Conservation (phyloP, 345 rosid species). For the Gossypium raimondii region DNA sequence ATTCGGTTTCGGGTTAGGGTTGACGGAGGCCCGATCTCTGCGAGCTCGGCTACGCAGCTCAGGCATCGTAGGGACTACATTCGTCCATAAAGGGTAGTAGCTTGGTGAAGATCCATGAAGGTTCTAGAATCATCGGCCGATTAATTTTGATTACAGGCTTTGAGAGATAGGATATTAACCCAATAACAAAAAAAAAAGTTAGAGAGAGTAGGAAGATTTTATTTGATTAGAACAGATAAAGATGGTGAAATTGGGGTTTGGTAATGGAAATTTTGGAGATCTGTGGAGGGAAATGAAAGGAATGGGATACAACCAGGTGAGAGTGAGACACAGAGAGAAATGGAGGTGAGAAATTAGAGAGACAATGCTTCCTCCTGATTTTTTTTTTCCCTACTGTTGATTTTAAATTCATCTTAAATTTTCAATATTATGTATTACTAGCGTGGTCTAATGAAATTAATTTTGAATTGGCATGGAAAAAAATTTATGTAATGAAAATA, state of each 20-base stretch:
- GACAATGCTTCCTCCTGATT: not conserved
- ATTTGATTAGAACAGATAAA: too few relatives aligned
- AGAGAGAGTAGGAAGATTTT: too few relatives aligned
- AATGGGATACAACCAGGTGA: too few relatives aligned
- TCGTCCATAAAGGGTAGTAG: conserved; percentile 24
- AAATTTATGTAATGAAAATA: too few relatives aligned
- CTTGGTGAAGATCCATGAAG: conserved; percentile 25
- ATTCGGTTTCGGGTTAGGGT: conserved; percentile 29
- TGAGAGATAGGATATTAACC: not conserved
- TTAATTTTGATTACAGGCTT: conserved; percentile 2
- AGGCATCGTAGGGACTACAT: conserved; percentile 35
- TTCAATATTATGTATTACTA: too few relatives aligned
- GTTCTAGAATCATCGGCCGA: conserved; percentile 33
- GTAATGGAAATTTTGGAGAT: conserved; percentile 22
- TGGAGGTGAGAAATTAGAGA: not conserved
- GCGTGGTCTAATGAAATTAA: too few relatives aligned
- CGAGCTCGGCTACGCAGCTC: conserved; percentile 45
- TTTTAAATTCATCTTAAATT: not conserved
- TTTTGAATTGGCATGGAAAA: too few relatives aligned
- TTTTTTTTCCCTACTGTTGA: not conserved
- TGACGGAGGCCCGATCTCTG: conserved; percentile 31
- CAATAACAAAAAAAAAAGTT: not conserved
- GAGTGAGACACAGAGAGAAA: not conserved
- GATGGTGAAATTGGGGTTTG: not conserved
- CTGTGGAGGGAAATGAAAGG: conserved; percentile 30